Evolutionary conservation across 805 yeast species (phyloP), one percentile per base, ranked within the genome.

Genomic region (Ogataea wickerhamii): DNA sequence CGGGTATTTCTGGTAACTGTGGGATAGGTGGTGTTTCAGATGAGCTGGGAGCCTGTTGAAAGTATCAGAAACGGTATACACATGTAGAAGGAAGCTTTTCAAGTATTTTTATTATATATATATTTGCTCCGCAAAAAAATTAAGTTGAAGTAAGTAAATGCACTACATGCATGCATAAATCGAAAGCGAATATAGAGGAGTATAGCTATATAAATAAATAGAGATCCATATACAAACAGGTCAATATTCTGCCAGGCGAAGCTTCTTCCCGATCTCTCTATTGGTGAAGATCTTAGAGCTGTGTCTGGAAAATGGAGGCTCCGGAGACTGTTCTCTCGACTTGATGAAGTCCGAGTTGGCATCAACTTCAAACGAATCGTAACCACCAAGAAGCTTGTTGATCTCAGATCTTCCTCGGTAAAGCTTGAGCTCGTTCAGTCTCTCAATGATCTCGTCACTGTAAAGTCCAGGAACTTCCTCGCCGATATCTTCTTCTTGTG

Each of bases 341-440:
- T 83, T 68, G 38, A 74, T 55, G 24, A 52, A 48, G 42, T 75
- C 78, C 41, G 80, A 80, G 47, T 82, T 78, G 44, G 73, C 36
- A 38, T 58, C 63, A 45, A 80, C 70, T 50, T 84, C 93, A 57
- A 85, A 85, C 59, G 85, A 84, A 25, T 89, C 95, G 59, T 88
- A 88, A 2, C 96, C 96, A 30, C 95, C 91, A 27, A 87, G 66
- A 40, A 68, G 52, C 44, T 67, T 65, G 28, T 58, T 53, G 26
- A 55, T 63, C 36, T 58, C 67, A 3, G 51, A 40, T 32, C 51
- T 43, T 8, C 50, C 45, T 6, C 55, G 38, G 20, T 40, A 41
- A 3, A 47, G 32, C 21, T 48, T 41, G 21, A 52, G 43, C 12
- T 49, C 52, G 13, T 45, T 36, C 24, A 53, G 37, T 26, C 39